Percentiles rank a stretch among this genome's conserved stretches.
phyloP scores from a whole-genome alignment of 2,329 filamentous ascomycete species.

The Cercospora brassicicola region DNA sequence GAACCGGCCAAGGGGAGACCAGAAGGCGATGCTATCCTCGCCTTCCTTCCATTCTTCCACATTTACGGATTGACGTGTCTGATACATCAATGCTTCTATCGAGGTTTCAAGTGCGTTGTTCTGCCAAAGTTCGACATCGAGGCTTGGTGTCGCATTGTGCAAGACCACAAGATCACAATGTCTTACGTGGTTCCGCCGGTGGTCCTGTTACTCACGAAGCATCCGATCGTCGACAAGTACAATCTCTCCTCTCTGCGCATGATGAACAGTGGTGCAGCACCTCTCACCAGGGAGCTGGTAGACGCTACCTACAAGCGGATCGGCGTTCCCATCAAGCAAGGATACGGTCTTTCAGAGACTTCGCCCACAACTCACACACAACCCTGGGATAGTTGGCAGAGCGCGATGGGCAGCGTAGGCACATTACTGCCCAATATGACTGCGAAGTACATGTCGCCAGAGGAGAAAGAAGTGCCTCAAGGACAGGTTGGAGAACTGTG shows the following conservation, averaged over 20 bases:
- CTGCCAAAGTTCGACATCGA: conserved; percentile 81
- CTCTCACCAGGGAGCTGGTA: conserved; percentile 76
- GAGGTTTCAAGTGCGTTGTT: conserved; percentile 66
- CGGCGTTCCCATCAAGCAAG: conserved; percentile 82
- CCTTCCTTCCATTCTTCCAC: conserved; percentile 85
- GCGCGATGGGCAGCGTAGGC: conserved; percentile 75
- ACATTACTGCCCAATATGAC: conserved; percentile 74
- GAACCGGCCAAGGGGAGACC: conserved; percentile 48
- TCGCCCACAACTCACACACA: conserved; percentile 73
- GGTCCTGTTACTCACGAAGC: conserved; percentile 75
- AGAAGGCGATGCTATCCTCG: conserved; percentile 70
- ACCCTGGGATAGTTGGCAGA: conserved; percentile 72
- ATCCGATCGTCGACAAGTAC: conserved; percentile 75
- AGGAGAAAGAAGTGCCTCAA: conserved; percentile 67
- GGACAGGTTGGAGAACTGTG: conserved; percentile 76
- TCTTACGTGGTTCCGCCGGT: conserved; percentile 83
- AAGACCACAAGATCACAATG: conserved; percentile 73
- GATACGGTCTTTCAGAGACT: conserved; percentile 87
- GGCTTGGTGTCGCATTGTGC: conserved; percentile 72
- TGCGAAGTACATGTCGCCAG: conserved; percentile 72
- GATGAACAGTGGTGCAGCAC: conserved; percentile 85
- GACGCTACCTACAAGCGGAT: conserved; percentile 72
- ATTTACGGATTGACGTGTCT: conserved; percentile 79
- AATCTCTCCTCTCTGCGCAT: conserved; percentile 76
- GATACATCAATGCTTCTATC: conserved; percentile 66